Evolutionary conservation across 2,329 filamentous ascomycete genomes (phyloP).

Genomic region (Cladobotryum protrusum): DNA sequence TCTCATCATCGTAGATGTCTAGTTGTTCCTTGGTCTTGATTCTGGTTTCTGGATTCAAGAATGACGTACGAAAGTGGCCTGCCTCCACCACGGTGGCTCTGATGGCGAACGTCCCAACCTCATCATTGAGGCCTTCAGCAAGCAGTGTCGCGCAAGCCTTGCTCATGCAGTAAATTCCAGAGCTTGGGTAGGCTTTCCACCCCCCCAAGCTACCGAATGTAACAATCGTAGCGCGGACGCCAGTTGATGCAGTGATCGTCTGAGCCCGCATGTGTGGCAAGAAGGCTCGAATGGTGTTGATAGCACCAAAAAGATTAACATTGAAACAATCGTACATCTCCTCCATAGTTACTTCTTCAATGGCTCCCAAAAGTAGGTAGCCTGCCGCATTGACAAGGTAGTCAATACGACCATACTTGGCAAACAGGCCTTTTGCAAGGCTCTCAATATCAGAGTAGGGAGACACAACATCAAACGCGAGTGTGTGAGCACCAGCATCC

Average conservation of each 20-base stretch:
- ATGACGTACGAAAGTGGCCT: constrained; percentile 47
- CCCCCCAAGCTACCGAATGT: constrained; percentile 43
- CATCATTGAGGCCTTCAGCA: constrained; percentile 36
- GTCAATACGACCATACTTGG: constrained; percentile 35
- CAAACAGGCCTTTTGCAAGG: constrained; percentile 27
- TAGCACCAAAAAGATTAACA: constrained; percentile 48
- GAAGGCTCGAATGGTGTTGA: constrained; percentile 44
- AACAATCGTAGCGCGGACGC: constrained; percentile 27
- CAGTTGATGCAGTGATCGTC: constrained; percentile 17
- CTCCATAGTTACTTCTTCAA: constrained; percentile 33
- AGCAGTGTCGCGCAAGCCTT: constrained; percentile 42
- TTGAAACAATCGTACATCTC: constrained; percentile 37
- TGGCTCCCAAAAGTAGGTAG: constrained; percentile 36
- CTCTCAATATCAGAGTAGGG: constrained; percentile 29
- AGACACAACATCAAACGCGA: constrained; percentile 43
- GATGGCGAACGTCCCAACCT: constrained; percentile 42
- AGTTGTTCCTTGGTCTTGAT: constrained; percentile 23
- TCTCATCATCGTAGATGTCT: constrained; percentile 26
- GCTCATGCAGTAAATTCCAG: constrained; percentile 36
- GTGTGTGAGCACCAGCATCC: constrained; percentile 35
- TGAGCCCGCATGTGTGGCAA: constrained; percentile 41
- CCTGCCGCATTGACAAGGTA: constrained; percentile 44
- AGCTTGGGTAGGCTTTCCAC: constrained; percentile 32
- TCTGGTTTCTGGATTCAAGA: constrained; percentile 34
- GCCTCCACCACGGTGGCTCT: constrained; percentile 39